A percentile compares a stretch with the other conserved stretches of the same genome.
phyloP scores from a whole-genome alignment of 192 early-diverging fungal genomes.

The Geosiphon pyriformis region DNA sequence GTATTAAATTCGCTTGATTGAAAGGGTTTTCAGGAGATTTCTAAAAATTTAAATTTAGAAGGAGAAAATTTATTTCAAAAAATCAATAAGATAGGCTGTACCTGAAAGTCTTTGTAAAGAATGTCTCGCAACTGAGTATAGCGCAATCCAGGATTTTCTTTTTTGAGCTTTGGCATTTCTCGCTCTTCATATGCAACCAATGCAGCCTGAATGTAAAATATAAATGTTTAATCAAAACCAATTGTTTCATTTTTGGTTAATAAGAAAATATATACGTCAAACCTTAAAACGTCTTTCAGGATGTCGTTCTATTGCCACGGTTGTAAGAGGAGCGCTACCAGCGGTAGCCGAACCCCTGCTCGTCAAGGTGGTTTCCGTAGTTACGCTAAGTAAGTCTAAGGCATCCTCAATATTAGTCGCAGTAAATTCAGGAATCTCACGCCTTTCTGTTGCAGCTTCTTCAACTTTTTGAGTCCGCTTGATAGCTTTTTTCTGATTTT shows the following conservation, averaged over 20 bases:
- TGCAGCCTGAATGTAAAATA: conserved; percentile 47
- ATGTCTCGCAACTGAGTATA: conserved; percentile 73
- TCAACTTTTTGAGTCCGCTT: conserved; percentile 51
- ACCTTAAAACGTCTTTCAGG: conserved; percentile 80
- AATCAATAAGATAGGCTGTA: background rate
- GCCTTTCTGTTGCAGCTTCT: conserved; percentile 34
- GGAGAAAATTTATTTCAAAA: background rate
- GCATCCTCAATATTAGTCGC: conserved; percentile 86
- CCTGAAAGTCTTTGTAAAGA: conserved; percentile 69
- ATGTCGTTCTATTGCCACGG: conserved; percentile 70
- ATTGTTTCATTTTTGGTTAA: conserved; percentile 8
- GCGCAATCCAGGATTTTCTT: conserved; percentile 75
- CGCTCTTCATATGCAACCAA: conserved; percentile 63
- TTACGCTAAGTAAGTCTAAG: conserved; percentile 59
- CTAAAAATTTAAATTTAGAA: conserved; percentile 20
- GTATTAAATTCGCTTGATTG: conserved; percentile 64
- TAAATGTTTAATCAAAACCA: background rate
- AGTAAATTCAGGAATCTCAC: conserved; percentile 60
- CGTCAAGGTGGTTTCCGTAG: conserved; percentile 25
- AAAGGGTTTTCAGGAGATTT: conserved; percentile 75
- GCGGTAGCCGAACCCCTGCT: conserved; percentile 17
- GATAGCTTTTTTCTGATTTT: conserved; percentile 48
- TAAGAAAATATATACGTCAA: background rate
- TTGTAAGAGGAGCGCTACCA: conserved; percentile 25
- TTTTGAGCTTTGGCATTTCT: conserved; percentile 66